Percentiles rank a stretch among this genome's conserved stretches.
These are phyloP conservation scores for Apiospora saccharicola DNA, from an alignment of 2,329 filamentous ascomycete genomes.

Conservation along the genomic window DNA sequence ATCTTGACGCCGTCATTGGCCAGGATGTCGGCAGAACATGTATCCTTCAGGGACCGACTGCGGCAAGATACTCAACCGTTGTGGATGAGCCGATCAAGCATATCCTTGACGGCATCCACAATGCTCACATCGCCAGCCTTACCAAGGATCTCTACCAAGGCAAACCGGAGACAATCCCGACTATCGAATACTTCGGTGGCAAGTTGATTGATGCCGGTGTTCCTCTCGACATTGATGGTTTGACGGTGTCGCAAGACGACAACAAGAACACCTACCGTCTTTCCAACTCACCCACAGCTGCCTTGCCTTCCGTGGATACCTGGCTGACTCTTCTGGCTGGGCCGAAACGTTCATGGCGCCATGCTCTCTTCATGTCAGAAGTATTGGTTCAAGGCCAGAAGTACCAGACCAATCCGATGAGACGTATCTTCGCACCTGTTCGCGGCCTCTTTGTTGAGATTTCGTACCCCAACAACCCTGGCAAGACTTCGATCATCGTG, in stretches of 20 bases:
- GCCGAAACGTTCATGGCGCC: slow-evolving; percentile 86
- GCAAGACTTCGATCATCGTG: slow-evolving; percentile 84
- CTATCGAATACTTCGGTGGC: slow-evolving; percentile 94
- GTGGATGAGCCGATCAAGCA: slow-evolving; percentile 95
- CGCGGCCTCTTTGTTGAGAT: slow-evolving; percentile 92
- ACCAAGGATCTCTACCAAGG: slow-evolving; percentile 81
- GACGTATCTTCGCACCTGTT: slow-evolving; percentile 85
- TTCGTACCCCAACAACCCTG: slow-evolving; percentile 77
- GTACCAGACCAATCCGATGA: slow-evolving; percentile 96
- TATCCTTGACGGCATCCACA: slow-evolving; percentile 90
- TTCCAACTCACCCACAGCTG: slow-evolving; percentile 74
- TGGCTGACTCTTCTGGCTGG: slow-evolving; percentile 93
- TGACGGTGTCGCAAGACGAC: slow-evolving; percentile 81
- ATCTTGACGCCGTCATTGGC: slow-evolving; percentile 91
- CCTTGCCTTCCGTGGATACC: slow-evolving; percentile 79
- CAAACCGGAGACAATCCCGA: slow-evolving; percentile 77
- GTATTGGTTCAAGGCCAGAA: slow-evolving; percentile 95
- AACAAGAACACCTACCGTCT: slow-evolving; percentile 83
- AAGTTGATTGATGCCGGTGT: slow-evolving; percentile 77
- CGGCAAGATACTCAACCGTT: slow-evolving; percentile 86
- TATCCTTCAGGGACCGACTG: slow-evolving; percentile 94
- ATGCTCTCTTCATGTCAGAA: slow-evolving; percentile 92
- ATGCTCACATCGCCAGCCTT: slow-evolving; percentile 83
- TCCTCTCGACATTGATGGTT: slow-evolving; percentile 81
- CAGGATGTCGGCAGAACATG: slow-evolving; percentile 97